These are phyloP conservation scores for Microbotryum lychnidis-dioicae DNA, from an alignment of 1,284 basidiomycete species.

Conservation along the genomic window DNA sequence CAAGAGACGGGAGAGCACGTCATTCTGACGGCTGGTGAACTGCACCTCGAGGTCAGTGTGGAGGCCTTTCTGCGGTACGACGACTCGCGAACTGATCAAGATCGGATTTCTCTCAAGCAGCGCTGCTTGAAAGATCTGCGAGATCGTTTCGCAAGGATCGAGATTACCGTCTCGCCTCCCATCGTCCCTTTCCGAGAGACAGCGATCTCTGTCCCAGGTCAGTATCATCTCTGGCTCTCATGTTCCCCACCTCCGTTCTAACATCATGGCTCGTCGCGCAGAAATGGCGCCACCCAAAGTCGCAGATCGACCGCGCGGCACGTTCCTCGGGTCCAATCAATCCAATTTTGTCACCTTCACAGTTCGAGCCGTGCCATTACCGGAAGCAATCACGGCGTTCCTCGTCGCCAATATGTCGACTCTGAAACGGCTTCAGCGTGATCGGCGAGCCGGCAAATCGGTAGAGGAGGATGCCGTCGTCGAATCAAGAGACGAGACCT, in stretches of 20 bases:
- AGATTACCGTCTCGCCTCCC: constrained; percentile 86
- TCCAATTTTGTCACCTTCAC: constrained; percentile 72
- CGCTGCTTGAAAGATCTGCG: constrained; percentile 90
- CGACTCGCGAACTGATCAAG: background rate
- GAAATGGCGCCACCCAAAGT: constrained; percentile 86
- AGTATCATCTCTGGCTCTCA: constrained; percentile 29
- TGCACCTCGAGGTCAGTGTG: constrained; percentile 75
- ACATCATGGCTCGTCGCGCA: background rate
- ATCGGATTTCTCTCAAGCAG: constrained; percentile 43
- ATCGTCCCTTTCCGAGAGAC: constrained; percentile 98
- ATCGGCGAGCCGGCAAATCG: constrained; percentile 29
- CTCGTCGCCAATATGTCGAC: constrained; percentile 31
- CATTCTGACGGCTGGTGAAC: constrained; percentile 89
- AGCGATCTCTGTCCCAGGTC: constrained; percentile 67
- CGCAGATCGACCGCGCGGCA: constrained; percentile 63
- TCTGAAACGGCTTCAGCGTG: constrained; percentile 28
- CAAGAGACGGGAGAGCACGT: constrained; percentile 97
- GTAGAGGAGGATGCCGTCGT: constrained; percentile 37
- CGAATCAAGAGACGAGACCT: constrained; percentile 41
- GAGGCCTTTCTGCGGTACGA: no score
- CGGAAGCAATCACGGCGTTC: constrained; percentile 59
- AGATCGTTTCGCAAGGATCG: constrained; percentile 86
- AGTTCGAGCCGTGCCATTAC: constrained; percentile 73
- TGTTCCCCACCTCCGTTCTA: background rate
- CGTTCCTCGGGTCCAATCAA: constrained; percentile 60